phyloP scores from a whole-genome alignment of 2,329 filamentous ascomycete genomes.

The Fusarium nodosum region DNA sequence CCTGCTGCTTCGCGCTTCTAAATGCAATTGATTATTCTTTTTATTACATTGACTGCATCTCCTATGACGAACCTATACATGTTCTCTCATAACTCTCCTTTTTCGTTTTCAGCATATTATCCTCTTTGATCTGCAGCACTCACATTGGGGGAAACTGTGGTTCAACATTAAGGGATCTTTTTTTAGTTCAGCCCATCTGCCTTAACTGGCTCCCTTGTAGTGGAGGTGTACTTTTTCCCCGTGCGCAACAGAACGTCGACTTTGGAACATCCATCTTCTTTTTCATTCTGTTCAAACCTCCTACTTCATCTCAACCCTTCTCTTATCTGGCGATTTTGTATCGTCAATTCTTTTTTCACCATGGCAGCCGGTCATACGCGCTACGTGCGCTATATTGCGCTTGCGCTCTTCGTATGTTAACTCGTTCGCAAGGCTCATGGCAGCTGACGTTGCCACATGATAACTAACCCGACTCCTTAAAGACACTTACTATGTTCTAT shows the following conservation, averaged over 20 bases:
- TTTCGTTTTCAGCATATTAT: neutral
- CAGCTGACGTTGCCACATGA: slow-evolving; percentile 21
- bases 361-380: slow-evolving; percentile 79
- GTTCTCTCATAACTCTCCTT: neutral
- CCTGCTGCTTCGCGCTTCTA: slow-evolving; percentile 9
- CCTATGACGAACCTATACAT: neutral
- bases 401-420: slow-evolving; percentile 83
- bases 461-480: slow-evolving; percentile 32
- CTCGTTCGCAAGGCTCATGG: slow-evolving; percentile 1
- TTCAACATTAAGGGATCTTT: slow-evolving; percentile 15
- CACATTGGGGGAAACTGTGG: neutral
- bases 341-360: slow-evolving; percentile 50
- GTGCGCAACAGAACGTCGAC: slow-evolving; percentile 34
- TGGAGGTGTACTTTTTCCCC: slow-evolving; percentile 39
- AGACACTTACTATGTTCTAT: slow-evolving; percentile 72
- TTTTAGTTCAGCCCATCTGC: slow-evolving; percentile 21
- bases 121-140: slow-evolving; percentile 7
- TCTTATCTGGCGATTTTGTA: slow-evolving; percentile 23
- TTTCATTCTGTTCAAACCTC: slow-evolving; percentile 24
- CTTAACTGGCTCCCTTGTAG: slow-evolving; percentile 15
- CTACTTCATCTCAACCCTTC: slow-evolving; percentile 24
- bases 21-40: slow-evolving; percentile 13
- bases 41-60: neutral
- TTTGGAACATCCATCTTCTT: slow-evolving; percentile 43
- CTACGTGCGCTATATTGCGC: slow-evolving; percentile 82